Evolutionary conservation across 2,329 filamentous ascomycete species (phyloP).

Genomic region (Thermomyces lanuginosus): DNA sequence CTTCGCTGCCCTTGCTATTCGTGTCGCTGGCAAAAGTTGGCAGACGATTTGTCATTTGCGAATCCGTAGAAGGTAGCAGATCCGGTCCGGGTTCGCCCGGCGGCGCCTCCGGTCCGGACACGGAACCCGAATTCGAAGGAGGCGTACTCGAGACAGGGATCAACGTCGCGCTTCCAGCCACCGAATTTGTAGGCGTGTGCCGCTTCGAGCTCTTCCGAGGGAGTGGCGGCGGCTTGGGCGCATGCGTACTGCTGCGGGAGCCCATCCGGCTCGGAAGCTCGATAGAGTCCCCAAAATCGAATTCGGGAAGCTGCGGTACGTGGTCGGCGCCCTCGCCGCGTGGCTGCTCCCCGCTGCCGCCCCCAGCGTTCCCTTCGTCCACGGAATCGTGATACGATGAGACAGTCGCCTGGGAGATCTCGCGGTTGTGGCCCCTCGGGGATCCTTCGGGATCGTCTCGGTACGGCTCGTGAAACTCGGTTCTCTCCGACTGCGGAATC

Average conservation of each 20-base stretch:
- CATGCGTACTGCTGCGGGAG: conserved; percentile 40
- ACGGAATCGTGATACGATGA: conserved; percentile 14
- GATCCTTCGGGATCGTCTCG: conserved; percentile 30
- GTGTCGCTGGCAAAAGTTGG: conserved; percentile 26
- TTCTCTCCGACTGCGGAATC: conserved; percentile 31
- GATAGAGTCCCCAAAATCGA: conserved; percentile 44
- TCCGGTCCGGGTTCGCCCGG: conserved; percentile 6
- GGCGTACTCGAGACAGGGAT: conserved; percentile 3
- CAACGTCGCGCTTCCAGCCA: conserved; percentile 10
- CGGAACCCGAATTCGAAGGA: conserved; percentile 6
- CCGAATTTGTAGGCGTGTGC: conserved; percentile 8
- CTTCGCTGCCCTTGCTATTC: conserved; percentile 13
- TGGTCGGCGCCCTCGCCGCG: conserved; percentile 6
- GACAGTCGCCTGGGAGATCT: conserved; percentile 11
- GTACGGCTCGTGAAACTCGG: conserved; percentile 50
- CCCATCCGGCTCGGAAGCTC: conserved; percentile 47
- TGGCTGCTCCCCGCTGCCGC: conserved; percentile 1
- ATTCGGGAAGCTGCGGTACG: conserved; percentile 40
- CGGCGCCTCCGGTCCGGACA: conserved; percentile 6
- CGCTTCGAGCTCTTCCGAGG: conserved; percentile 60
- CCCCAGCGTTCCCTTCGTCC: conserved; percentile 10
- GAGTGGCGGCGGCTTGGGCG: conserved; percentile 15
- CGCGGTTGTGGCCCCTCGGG: conserved; percentile 11
- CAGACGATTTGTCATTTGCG: conserved; percentile 14
- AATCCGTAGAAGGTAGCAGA: conserved; percentile 12